These are phyloP conservation scores for Parsonsia alboflavescens DNA, from an alignment of 257 asterid species.

Conservation along the genomic window DNA sequence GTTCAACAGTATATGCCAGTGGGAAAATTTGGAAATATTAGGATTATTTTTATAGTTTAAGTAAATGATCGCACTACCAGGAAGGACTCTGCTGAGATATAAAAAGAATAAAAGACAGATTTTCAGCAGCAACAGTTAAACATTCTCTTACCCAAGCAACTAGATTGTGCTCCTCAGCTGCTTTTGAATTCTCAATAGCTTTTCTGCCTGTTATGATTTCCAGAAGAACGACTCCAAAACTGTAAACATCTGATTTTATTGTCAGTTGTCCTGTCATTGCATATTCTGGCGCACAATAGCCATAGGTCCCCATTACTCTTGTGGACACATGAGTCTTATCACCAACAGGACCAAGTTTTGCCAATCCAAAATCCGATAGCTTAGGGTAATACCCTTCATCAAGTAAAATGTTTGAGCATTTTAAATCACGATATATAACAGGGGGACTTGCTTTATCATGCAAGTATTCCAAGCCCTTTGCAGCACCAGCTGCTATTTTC, in stretches of 20 bases:
- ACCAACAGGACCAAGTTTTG: conserved; percentile 68
- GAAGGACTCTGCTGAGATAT: neutral
- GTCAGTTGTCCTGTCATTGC: conserved; percentile 74
- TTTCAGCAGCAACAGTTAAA: neutral
- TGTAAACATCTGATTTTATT: conserved; percentile 61
- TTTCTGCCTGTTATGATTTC: conserved; percentile 71
- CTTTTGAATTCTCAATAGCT: conserved; percentile 60
- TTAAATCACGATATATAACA: conserved; percentile 61
- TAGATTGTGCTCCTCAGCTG: conserved; percentile 62
- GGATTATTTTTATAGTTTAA: neutral
- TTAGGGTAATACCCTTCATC: conserved; percentile 55
- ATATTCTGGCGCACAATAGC: conserved; percentile 81
- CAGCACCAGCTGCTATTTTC: conserved; percentile 76
- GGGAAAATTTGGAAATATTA: neutral
- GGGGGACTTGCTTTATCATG: conserved; percentile 77
- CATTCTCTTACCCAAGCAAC: conserved; percentile 63
- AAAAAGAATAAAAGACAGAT: neutral
- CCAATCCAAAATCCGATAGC: conserved; percentile 73
- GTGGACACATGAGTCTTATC: conserved; percentile 63
- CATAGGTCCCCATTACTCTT: conserved; percentile 78
- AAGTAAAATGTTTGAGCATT: conserved; percentile 61
- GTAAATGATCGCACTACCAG: neutral
- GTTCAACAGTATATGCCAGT: neutral
- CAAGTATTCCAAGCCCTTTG: conserved; percentile 70
- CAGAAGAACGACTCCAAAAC: conserved; percentile 73